A percentile compares a stretch with the other conserved stretches of the same genome.
Evolutionary conservation across 2,329 filamentous ascomycete species (phyloP).

Genomic region (Neofusicoccum sp.): DNA sequence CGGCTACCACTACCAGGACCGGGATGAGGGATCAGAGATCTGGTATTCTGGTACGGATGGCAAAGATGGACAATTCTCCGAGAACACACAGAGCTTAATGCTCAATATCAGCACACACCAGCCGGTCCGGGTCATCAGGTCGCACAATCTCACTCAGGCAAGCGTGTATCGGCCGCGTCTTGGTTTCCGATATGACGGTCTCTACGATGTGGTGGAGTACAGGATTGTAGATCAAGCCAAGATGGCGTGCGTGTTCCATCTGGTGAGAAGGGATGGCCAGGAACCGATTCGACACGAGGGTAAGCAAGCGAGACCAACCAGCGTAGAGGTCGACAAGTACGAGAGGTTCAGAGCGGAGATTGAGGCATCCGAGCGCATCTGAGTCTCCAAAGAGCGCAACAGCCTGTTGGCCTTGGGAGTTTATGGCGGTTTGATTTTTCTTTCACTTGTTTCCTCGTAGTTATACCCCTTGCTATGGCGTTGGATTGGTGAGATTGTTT

Average conservation of each 20-base stretch:
- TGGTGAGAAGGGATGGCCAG: slow-evolving; percentile 49
- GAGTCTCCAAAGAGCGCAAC: not conserved
- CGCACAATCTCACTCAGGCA: slow-evolving; percentile 38
- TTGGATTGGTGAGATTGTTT: too few relatives aligned
- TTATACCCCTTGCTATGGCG: too few relatives aligned
- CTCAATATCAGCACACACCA: slow-evolving; percentile 38
- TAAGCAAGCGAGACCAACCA: slow-evolving; percentile 47
- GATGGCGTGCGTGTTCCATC: slow-evolving; percentile 52
- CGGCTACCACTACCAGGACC: slow-evolving; percentile 48
- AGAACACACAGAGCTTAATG: slow-evolving; percentile 48
- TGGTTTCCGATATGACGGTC: slow-evolving; percentile 61
- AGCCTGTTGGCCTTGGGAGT: not conserved
- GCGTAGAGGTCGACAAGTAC: slow-evolving; percentile 34
- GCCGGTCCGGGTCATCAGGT: slow-evolving; percentile 56
- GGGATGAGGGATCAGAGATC: slow-evolving; percentile 54
- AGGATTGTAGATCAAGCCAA: slow-evolving; percentile 43
- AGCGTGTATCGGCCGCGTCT: slow-evolving; percentile 48
- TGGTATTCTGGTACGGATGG: slow-evolving; percentile 56
- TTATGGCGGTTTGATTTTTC: not conserved
- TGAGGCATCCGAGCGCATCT: slow-evolving; percentile 11
- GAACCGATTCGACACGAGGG: slow-evolving; percentile 50
- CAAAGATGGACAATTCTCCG: slow-evolving; percentile 33
- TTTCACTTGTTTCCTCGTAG: not conserved
- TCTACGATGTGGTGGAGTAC: slow-evolving; percentile 52
- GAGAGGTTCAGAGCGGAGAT: slow-evolving; percentile 6